Percentiles rank a stretch among this genome's conserved stretches.
Conservation (phyloP, 2,329 filamentous ascomycete species). For the Fusarium tupiense region DNA sequence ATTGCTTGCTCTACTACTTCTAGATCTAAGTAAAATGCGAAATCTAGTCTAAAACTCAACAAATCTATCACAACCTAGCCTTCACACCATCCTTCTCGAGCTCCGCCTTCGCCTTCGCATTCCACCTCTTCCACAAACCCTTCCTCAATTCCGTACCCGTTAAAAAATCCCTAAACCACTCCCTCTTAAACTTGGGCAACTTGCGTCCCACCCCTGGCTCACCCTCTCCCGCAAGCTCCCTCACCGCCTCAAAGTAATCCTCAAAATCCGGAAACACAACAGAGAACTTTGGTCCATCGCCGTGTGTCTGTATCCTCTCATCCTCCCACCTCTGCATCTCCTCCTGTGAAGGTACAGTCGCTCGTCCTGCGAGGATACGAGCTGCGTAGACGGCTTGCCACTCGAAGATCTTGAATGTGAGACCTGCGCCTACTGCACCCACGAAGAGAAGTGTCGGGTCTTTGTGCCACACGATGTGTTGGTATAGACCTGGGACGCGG, state of each 20-base stretch:
- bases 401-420: constrained; percentile 76
- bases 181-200: constrained; percentile 55
- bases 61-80: neutral
- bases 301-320: constrained; percentile 61
- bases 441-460: constrained; percentile 68
- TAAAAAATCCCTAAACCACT: constrained; percentile 62
- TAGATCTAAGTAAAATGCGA: neutral
- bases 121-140: constrained; percentile 65
- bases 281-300: constrained; percentile 66
- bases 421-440: constrained; percentile 64
- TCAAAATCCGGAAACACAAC: constrained; percentile 70
- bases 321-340: constrained; percentile 67
- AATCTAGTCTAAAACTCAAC: neutral
- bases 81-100: neutral
- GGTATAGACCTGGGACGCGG: constrained; percentile 64
- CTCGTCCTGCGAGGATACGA: constrained; percentile 64
- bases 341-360: constrained; percentile 57
- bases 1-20: neutral
- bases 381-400: constrained; percentile 73
- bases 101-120: constrained; percentile 43
- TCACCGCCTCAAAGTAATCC: constrained; percentile 69
- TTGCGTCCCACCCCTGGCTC: constrained; percentile 55
- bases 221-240: constrained; percentile 59
- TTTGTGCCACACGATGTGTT: constrained; percentile 64
- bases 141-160: constrained; percentile 65